Evolutionary conservation across 768 basidiomycete species (phyloP).

Genomic region (Pleurotus pulmonarius): DNA sequence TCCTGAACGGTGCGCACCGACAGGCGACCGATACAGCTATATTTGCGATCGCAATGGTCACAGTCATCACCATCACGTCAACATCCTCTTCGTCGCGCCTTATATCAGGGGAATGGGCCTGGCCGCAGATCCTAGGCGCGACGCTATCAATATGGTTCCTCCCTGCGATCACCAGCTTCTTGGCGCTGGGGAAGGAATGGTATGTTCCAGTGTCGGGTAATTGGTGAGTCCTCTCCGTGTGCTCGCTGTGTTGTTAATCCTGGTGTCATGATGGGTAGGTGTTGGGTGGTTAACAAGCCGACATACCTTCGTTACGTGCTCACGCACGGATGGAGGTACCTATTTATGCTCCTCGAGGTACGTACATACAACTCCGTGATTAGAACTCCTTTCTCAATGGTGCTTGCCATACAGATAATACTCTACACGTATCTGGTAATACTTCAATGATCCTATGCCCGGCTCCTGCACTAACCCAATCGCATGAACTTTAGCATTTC

Average conservation of each 20-base stretch:
- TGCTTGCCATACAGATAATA: background rate
- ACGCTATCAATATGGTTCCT: background rate
- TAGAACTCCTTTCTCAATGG: conserved; percentile 1
- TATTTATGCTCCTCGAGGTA: conserved; percentile 13
- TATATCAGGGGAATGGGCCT: conserved; percentile 5
- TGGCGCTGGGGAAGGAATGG: conserved; percentile 10
- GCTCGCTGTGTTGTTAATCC: background rate
- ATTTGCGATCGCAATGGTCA: conserved; percentile 6
- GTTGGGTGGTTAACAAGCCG: conserved; percentile 9
- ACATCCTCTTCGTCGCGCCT: background rate
- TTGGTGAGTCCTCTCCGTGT: conserved; percentile 1
- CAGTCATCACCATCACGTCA: background rate
- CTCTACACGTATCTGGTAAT: background rate
- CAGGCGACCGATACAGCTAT: conserved; percentile 11
- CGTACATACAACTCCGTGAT: conserved; percentile 17
- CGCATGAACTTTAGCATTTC: background rate
- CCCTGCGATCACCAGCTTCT: conserved; percentile 2
- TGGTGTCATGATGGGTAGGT: background rate
- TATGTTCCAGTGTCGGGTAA: conserved; percentile 10
- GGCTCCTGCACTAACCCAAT: background rate
- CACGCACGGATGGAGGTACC: conserved; percentile 11
- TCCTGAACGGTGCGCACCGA: background rate
- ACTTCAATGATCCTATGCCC: background rate
- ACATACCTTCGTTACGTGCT: conserved; percentile 11
- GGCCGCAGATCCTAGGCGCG: background rate